These are phyloP conservation scores for Theileria annulata DNA, from an alignment of 169 alveolate genomes.

Conservation along the genomic window DNA sequence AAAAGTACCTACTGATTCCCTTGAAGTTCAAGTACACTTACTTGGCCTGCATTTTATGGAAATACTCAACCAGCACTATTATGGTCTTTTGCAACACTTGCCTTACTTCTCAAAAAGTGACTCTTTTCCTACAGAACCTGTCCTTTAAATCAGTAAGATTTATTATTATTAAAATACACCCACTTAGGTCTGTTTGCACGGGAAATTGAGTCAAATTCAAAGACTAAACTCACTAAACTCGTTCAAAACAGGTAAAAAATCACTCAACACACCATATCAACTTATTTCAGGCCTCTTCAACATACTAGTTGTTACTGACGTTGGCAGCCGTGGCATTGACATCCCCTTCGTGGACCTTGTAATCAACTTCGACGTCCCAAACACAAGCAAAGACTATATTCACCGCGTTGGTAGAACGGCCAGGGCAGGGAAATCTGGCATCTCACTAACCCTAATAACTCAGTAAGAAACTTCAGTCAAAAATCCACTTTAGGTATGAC, in stretches of 20 bases:
- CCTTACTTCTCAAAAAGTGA: slow-evolving; percentile 83
- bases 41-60: slow-evolving; percentile 69
- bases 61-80: slow-evolving; percentile 62
- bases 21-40: slow-evolving; percentile 91
- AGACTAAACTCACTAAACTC: slow-evolving; percentile 91
- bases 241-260: slow-evolving; percentile 79
- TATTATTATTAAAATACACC: neutral
- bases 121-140: slow-evolving; percentile 84
- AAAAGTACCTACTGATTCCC: slow-evolving; percentile 92
- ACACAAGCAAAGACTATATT: slow-evolving; percentile 91
- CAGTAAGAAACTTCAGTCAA: slow-evolving; percentile 67
- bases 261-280: neutral
- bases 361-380: slow-evolving; percentile 96
- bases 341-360: slow-evolving; percentile 96
- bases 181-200: slow-evolving; percentile 87
- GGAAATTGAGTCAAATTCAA: slow-evolving; percentile 93
- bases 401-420: slow-evolving; percentile 99
- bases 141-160: slow-evolving; percentile 85
- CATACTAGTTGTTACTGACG: slow-evolving; percentile 97
- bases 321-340: slow-evolving; percentile 99
- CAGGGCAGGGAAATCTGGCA: slow-evolving; percentile 97
- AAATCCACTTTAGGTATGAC: slow-evolving; percentile 76
- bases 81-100: slow-evolving; percentile 95
- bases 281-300: slow-evolving; percentile 58
- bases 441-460: slow-evolving; percentile 94